Conservation (phyloP, 2,329 filamentous ascomycete genomes). For the Hymenotorrendiella dingleyae region DNA sequence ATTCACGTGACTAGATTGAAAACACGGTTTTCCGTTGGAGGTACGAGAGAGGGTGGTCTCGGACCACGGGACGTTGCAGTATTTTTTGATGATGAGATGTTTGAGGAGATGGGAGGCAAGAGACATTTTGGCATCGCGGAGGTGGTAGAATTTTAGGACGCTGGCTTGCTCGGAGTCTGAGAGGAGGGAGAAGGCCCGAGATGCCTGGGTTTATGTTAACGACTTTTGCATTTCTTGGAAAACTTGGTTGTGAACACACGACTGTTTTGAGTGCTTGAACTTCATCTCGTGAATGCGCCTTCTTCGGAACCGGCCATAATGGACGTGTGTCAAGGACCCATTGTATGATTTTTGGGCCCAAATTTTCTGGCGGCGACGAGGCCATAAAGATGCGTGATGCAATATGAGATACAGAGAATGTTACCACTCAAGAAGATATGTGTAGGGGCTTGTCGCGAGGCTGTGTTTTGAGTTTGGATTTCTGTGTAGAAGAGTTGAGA, state of each 20-base stretch:
- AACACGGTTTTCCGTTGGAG: conserved; percentile 39
- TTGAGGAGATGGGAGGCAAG: conserved; percentile 70
- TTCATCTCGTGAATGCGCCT: conserved; percentile 32
- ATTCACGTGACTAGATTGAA: conserved; percentile 20
- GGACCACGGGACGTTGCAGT: conserved; percentile 54
- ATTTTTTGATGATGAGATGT: conserved; percentile 58
- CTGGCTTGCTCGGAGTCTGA: conserved; percentile 47
- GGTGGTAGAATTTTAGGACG: conserved; percentile 57
- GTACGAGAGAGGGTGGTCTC: conserved; percentile 51
- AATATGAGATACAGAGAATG: too few relatives aligned
- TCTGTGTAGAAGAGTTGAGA: too few relatives aligned
- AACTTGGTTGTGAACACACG: conserved; percentile 15
- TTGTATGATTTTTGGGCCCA: conserved; percentile 41
- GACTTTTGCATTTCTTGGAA: not conserved
- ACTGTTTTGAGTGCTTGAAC: conserved; percentile 32
- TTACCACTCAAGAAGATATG: too few relatives aligned
- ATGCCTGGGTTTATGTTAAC: conserved; percentile 37
- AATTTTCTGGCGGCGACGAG: not conserved
- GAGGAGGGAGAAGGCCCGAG: conserved; percentile 48
- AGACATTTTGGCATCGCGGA: conserved; percentile 68
- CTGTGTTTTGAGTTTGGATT: too few relatives aligned
- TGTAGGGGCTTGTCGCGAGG: too few relatives aligned
- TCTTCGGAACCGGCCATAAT: conserved; percentile 44
- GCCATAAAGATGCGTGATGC: too few relatives aligned
- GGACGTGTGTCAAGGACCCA: conserved; percentile 57